Base-by-base conservation (phyloP, 805 yeast species). In the Starmera quercuum region DNA sequence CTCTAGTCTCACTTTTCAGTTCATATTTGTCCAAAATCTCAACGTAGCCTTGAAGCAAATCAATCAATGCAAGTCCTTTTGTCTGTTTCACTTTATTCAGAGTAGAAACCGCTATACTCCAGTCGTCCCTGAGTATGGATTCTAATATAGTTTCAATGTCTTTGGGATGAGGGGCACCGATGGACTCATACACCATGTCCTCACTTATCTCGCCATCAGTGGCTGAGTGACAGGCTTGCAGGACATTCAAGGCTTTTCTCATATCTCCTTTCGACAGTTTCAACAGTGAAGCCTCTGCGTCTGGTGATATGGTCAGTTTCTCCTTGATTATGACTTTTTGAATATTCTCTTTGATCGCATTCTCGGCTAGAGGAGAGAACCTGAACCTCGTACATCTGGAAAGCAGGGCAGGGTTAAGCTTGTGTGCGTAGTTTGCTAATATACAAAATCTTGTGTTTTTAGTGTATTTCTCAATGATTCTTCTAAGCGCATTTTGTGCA, bases 301-400 rank as follows among this genome's bases (percentile, higher is more conserved):
- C 75, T 0, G 66, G 58, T 1, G 66, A 51, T 8, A 92, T 63
- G 4, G 65, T 59, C 31, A 92, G 61, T 1, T 73, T 56, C 48
- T 92, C 99, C 34, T 64, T 64, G 26, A 72, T 69, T 31, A 86
- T 68, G 7, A 92, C 96, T 39, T 72, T 66, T 30, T 71, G 63
- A 20, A 90, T 63, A 34, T 95, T 73, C 22, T 71, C 74, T 39
- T 69, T 68, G 18, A 90, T 77, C 2, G 96, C 86, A 3, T 63
- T 70, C 32, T 68, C 65, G 1, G 76, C 60, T 34, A 92, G 63
- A 4, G 98, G 98, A 29, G 83, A 75, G 61, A 92, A 92, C 47
- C 98, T 68, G 65, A 92, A 94, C 46, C 97, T 66, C 7, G 98
- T 92, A 57, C 98, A 92, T 57, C 99, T 75, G 27, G 96, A 86